Evolutionary conservation across 2,329 filamentous ascomycete genomes (phyloP).

Genomic region (Aspergillus tamarii): DNA sequence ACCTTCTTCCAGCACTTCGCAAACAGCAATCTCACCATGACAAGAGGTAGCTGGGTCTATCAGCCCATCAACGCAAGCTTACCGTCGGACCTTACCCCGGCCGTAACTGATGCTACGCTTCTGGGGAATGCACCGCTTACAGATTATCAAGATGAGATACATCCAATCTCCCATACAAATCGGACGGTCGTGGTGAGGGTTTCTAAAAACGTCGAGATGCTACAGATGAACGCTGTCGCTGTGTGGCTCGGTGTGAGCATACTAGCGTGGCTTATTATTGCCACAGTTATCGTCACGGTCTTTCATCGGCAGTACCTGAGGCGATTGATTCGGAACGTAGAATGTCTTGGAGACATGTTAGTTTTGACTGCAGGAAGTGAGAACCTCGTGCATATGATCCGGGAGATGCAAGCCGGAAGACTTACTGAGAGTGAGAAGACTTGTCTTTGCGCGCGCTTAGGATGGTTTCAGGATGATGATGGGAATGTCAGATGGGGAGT

Average conservation of each 20-base stretch:
- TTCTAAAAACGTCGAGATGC: neutral
- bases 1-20: constrained; percentile 8
- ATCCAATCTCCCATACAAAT: constrained; percentile 2
- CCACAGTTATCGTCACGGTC: neutral
- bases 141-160: neutral
- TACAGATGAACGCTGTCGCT: constrained; percentile 3
- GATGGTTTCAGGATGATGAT: neutral
- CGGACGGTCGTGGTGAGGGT: neutral
- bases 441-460: neutral
- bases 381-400: neutral
- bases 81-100: constrained; percentile 1
- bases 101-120: neutral
- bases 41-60: constrained; percentile 4
- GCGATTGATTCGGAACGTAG: neutral
- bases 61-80: constrained; percentile 8
- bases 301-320: constrained; percentile 2
- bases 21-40: constrained; percentile 2
- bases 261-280: neutral
- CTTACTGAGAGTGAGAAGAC: neutral
- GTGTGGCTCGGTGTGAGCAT: constrained; percentile 3
- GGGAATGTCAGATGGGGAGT: neutral
- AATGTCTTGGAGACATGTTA: constrained; percentile 3
- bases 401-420: neutral
- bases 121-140: neutral
- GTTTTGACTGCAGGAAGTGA: constrained; percentile 1